These are phyloP conservation scores for Mycena capillaripes DNA, from an alignment of 768 basidiomycete species.

Conservation along the genomic window DNA sequence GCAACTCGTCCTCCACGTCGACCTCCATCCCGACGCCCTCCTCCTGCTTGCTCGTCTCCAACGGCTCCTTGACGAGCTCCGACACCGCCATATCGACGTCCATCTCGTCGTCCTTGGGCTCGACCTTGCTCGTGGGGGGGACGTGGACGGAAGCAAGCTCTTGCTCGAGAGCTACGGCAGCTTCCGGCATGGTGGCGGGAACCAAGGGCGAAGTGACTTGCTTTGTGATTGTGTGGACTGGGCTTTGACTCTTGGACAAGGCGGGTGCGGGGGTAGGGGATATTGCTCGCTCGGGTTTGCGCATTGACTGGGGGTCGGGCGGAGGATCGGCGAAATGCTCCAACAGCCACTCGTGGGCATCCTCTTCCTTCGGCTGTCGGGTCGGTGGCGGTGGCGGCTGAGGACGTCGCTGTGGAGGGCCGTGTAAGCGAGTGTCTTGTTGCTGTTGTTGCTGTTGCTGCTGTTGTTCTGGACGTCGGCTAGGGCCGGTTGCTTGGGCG, in stretches of 20 bases:
- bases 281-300: constrained; percentile 22
- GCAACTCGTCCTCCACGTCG: constrained; percentile 76
- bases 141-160: constrained; percentile 59
- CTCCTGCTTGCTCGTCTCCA: constrained; percentile 46
- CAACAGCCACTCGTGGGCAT: constrained; percentile 73
- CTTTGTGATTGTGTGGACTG: constrained; percentile 39
- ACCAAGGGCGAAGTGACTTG: constrained; percentile 38
- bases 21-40: constrained; percentile 48
- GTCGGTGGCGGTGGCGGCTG: constrained; percentile 12
- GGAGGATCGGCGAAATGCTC: constrained; percentile 63
- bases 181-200: constrained; percentile 47
- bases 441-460: constrained; percentile 23
- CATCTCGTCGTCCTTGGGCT: constrained; percentile 55
- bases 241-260: constrained; percentile 45
- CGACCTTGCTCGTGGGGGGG: constrained; percentile 46
- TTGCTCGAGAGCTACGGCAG: constrained; percentile 58
- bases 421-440: constrained; percentile 22
- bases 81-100: constrained; percentile 60
- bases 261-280: constrained; percentile 43
- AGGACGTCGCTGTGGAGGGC: constrained; percentile 21
- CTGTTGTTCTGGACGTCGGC: constrained; percentile 17
- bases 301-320: constrained; percentile 27
- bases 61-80: constrained; percentile 59
- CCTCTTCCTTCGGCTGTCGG: constrained; percentile 55
- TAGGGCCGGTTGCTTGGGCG: constrained; percentile 7